Evolutionary conservation across 306 rosid species (phyloP), one percentile per base, ranked within the genome.

Genomic region (Inga laurina): DNA sequence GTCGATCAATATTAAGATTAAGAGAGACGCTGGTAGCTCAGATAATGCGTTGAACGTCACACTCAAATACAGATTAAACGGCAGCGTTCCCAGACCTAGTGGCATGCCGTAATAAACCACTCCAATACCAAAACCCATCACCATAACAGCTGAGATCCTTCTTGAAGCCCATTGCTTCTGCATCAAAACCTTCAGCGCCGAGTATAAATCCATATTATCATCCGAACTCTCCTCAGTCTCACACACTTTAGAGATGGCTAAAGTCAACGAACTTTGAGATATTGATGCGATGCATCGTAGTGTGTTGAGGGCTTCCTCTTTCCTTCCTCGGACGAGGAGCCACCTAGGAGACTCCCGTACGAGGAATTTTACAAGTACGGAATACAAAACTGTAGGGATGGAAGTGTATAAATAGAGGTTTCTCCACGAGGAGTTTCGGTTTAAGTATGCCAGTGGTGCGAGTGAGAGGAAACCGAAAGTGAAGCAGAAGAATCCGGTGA

Each of bases 281-380:
- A 76, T 10, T 6, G 84, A 78, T 0, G 91, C 35, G 11, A 89
- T 84, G 78, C 51, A 15, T 74, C 72, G 83, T 1, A 91, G 78
- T 0, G 89, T 32, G 10, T 64, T 84, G 0, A 86, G 39, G 12
- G 91, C 96, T 34, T 93, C 92, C 59, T 90, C 93, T 45, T 76
- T 86, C 10, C 84, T 79, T 15, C 96, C 97, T 49, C 37, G 76
- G 8, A 93, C 79, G 3, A 91, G 79, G 5, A 91, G 88, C 97
- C 97, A 91, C 72, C 96, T 85, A 0, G 97, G 97, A 0, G 97
- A 93, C n/a, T 93, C 97, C 1, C 16, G 76, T 18, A 89, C 93
- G 0, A 85, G 52, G n/a, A 86, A 43, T 7, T 82, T 76, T 2
- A 93, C 86, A 5, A 71, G 0, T 2, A 81, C 0, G 19, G 85